These are phyloP conservation scores for Kwoniella sp. DNA, from an alignment of 768 basidiomycete species.

Conservation along the genomic window DNA sequence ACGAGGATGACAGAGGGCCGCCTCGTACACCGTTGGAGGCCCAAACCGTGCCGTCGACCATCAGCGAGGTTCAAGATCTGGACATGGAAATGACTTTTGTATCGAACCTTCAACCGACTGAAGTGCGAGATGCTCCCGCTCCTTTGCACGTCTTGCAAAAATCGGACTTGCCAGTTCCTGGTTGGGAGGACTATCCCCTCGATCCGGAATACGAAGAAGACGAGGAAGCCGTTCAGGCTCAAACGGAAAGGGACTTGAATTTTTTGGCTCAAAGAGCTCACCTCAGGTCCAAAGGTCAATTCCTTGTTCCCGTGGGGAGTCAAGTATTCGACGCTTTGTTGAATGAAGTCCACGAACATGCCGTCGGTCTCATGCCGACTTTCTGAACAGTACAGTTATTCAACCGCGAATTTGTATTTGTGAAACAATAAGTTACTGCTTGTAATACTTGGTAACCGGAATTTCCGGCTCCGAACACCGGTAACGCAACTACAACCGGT, in stretches of 20 bases:
- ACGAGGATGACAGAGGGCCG: background rate
- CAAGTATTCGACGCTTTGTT: background rate
- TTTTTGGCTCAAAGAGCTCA: background rate
- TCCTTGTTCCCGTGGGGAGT: background rate
- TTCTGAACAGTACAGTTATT: background rate
- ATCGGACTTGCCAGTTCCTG: background rate
- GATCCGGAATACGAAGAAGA: background rate
- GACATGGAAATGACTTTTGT: background rate
- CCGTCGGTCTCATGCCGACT: background rate
- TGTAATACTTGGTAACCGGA: no score
- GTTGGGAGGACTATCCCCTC: background rate
- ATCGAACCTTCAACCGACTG: background rate
- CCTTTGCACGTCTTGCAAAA: background rate
- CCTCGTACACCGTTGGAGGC: background rate
- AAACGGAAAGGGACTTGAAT: background rate
- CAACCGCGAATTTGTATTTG: no score
- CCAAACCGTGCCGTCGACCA: background rate
- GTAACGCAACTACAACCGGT: no score
- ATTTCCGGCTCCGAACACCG: no score
- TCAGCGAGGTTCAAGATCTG: background rate
- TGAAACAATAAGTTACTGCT: no score
- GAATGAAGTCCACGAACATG: background rate
- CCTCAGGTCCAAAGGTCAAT: background rate
- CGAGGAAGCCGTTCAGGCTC: background rate
- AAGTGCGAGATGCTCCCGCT: background rate